Base-by-base conservation (phyloP, 495 filamentous ascomycete genomes). In the Usnea hakonensis region DNA sequence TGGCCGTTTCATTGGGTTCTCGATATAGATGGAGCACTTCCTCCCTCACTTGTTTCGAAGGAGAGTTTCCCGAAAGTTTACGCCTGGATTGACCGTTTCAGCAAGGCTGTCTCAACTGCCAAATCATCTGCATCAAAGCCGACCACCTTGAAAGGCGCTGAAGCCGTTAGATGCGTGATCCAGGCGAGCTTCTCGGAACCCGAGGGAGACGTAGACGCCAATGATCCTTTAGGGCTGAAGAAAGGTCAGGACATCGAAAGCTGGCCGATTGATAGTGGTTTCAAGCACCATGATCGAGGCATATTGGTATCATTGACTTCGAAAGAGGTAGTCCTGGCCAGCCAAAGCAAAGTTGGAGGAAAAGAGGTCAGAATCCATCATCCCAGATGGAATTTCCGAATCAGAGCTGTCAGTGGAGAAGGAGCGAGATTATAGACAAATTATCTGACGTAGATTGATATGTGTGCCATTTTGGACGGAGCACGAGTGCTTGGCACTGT, bases 1-100 rank as follows among this genome's bases (percentile, higher is more conserved):
- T 88, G 84, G 85, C 68, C 75, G 0, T 75, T 87, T 57, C 77
- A 83, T 65, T 89, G 87, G 86, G 62, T 87, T 2, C 67, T 71
- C 9, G 72, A 60, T 3, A 60, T 83, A 5, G 74, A 76, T 1
- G 81, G 77, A 4, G 78, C 81, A 14, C 65, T 86, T 33, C 74
- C 76, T 44, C 64, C 69, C 23, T 70, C 73, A 7, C 44, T 72
- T 17, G 72, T 86, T 52, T 74, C 75, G 1, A 66, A 64, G 41
- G 57, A 69, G 23, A 68, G 63, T 16, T 84, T 78, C 65, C 85
- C 84, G 0, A 73, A 69, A 52, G 78, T 81, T 7, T 84, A 76
- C 62, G 76, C 78, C 8, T 87, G 81, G 83, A 71, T 86, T 36
- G 66, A 73, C 38, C 70, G 82, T n/a, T 86, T 86, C 65, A 57